phyloP scores from a whole-genome alignment of 192 early-diverging fungal genomes.

The Mortierella claussenii region DNA sequence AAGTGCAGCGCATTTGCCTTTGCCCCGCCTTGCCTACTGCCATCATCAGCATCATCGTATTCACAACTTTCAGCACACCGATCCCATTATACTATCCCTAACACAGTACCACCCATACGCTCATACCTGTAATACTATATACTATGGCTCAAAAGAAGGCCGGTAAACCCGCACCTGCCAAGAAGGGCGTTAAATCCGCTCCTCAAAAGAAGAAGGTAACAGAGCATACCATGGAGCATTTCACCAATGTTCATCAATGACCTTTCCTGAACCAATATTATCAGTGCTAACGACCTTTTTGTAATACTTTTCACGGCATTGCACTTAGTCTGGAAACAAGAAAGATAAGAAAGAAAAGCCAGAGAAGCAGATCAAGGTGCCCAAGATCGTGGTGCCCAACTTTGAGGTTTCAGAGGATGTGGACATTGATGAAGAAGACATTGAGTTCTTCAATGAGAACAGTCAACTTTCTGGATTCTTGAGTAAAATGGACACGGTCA shows the following conservation, averaged over 20 bases:
- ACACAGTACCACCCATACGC: neutral
- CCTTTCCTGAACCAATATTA: no score
- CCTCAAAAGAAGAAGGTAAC: constrained; percentile 36
- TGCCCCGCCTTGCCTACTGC: neutral
- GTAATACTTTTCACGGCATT: neutral
- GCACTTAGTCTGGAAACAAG: constrained; percentile 19
- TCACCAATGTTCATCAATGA: no score
- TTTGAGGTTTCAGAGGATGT: constrained; percentile 68
- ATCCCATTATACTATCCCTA: no score
- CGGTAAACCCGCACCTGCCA: constrained; percentile 14
- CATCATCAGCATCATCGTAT: neutral
- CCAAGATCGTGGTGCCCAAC: constrained; percentile 54
- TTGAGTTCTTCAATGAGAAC: constrained; percentile 78
- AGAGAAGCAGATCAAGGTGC: constrained; percentile 51
- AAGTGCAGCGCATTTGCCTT: neutral
- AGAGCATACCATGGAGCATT: no score
- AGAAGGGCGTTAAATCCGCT: constrained; percentile 6
- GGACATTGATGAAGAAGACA: constrained; percentile 75
- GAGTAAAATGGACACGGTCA: constrained; percentile 68
- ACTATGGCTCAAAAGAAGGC: constrained; percentile 28
- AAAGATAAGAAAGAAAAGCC: constrained; percentile 39
- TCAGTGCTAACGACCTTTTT: no score
- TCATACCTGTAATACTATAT: neutral
- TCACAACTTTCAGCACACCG: neutral
- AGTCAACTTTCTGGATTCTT: constrained; percentile 71